Evolutionary conservation across 176 grass and related monocot species (phyloP).

Genomic region (Thalia dealbata): DNA sequence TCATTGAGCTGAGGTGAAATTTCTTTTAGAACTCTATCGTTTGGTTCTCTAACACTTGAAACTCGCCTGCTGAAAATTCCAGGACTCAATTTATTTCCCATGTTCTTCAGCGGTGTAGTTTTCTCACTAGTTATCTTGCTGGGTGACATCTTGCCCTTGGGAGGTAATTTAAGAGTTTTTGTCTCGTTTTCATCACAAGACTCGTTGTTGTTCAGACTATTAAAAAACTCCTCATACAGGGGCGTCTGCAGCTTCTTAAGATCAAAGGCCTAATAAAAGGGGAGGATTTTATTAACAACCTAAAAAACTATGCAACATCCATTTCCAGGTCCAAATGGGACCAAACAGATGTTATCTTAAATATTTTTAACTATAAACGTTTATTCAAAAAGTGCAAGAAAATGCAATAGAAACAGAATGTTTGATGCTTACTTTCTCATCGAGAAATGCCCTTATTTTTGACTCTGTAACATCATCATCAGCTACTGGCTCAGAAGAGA

Average conservation of each 20-base stretch:
- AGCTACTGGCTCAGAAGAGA: slow-evolving; percentile 48
- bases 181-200: slow-evolving; percentile 47
- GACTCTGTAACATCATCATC: slow-evolving; percentile 78
- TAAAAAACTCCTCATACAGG: slow-evolving; percentile 97
- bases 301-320: slow-evolving; percentile 16
- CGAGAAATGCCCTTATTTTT: slow-evolving; percentile 94
- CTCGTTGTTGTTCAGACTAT: slow-evolving; percentile 50
- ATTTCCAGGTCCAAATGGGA: not conserved
- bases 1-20: slow-evolving; percentile 62
- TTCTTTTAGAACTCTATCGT: slow-evolving; percentile 63
- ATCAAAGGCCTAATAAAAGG: slow-evolving; percentile 67
- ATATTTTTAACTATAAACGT: not conserved
- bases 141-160: slow-evolving; percentile 51
- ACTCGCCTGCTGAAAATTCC: slow-evolving; percentile 54
- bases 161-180: slow-evolving; percentile 56
- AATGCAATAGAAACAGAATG: slow-evolving; percentile 15
- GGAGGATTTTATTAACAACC: not conserved
- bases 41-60: slow-evolving; percentile 36
- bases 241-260: slow-evolving; percentile 94
- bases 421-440: slow-evolving; percentile 56
- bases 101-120: slow-evolving; percentile 34
- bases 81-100: slow-evolving; percentile 37
- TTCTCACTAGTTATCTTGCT: slow-evolving; percentile 36
- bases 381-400: slow-evolving; percentile 9
- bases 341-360: not conserved